A percentile compares a stretch with the other conserved stretches of the same genome.
Conservation (phyloP, 148 eudicot genomes). For the Rhododendron molle region DNA sequence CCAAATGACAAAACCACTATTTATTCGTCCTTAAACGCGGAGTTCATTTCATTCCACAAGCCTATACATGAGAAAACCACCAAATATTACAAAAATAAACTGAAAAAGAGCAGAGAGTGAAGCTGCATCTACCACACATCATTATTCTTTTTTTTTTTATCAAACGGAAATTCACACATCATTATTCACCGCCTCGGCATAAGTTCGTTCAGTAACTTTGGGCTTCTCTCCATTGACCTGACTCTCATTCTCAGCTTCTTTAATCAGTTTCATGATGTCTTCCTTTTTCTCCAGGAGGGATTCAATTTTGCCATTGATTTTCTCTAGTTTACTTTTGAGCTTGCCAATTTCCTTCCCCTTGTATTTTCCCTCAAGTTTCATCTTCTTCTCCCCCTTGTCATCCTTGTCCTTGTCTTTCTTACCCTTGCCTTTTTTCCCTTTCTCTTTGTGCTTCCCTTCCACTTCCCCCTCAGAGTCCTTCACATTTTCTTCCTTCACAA, state of each 20-base stretch:
- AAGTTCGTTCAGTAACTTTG: slow-evolving; percentile 16
- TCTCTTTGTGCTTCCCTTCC: slow-evolving; percentile 22
- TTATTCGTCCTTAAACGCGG: neutral
- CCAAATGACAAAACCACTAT: neutral
- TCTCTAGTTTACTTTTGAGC: slow-evolving; percentile 57
- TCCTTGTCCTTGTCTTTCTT: slow-evolving; percentile 38
- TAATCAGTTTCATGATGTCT: slow-evolving; percentile 41
- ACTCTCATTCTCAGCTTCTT: slow-evolving; percentile 47
- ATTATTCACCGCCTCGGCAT: neutral
- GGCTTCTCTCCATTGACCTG: slow-evolving; percentile 26
- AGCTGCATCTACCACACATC: neutral
- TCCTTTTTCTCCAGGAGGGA: slow-evolving; percentile 58
- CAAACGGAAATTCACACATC: no score
- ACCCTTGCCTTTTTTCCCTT: slow-evolving; percentile 21
- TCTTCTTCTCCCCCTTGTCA: slow-evolving; percentile 36
- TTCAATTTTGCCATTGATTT: slow-evolving; percentile 64
- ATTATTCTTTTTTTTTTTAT: no score
- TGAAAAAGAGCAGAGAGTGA: neutral
- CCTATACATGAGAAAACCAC: neutral
- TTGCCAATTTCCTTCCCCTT: slow-evolving; percentile 47
- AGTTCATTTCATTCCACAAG: neutral
- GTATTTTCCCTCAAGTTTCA: slow-evolving; percentile 15
- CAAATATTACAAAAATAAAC: neutral
- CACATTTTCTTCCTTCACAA: slow-evolving; percentile 17
- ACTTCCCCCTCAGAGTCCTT: slow-evolving; percentile 13